Conservation (phyloP, 2,329 filamentous ascomycete species). For the Coniochaeta hoffmannii region DNA sequence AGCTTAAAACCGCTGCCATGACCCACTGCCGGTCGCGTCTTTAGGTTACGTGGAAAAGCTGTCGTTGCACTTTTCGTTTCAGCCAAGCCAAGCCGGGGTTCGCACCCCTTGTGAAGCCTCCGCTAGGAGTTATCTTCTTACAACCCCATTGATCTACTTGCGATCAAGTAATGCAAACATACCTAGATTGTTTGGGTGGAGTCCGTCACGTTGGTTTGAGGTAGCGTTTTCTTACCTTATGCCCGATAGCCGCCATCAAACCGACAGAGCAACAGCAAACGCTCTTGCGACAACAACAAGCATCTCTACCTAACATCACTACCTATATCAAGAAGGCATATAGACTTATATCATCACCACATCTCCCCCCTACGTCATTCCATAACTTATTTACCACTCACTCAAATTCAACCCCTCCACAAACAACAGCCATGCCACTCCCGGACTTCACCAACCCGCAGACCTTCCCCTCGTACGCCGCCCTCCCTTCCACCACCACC, state of each 20-base stretch:
- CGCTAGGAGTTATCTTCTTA: too few species aligned
- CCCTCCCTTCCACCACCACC: conserved; percentile 17
- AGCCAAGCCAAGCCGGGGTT: neutral
- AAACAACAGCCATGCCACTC: conserved; percentile 9
- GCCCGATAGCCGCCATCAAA: neutral
- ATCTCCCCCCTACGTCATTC: neutral
- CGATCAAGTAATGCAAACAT: neutral
- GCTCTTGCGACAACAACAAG: too few species aligned
- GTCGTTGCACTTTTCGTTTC: neutral
- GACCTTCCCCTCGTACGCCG: conserved; percentile 26
- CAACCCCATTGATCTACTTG: too few species aligned
- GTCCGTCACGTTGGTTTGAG: too few species aligned
- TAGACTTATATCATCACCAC: too few species aligned
- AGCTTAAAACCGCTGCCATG: neutral
- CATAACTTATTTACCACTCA: neutral
- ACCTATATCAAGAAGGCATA: too few species aligned
- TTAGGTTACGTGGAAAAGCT: neutral
- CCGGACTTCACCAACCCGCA: conserved; percentile 24
- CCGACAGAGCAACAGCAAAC: too few species aligned
- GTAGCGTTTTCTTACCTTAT: neutral
- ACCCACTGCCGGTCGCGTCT: neutral
- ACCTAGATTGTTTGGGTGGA: too few species aligned
- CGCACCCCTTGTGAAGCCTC: too few species aligned
- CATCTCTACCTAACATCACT: too few species aligned
- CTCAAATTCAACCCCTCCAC: neutral